Base-by-base conservation (phyloP, 169 alveolate genomes). In the Eimeria falciformis region DNA sequence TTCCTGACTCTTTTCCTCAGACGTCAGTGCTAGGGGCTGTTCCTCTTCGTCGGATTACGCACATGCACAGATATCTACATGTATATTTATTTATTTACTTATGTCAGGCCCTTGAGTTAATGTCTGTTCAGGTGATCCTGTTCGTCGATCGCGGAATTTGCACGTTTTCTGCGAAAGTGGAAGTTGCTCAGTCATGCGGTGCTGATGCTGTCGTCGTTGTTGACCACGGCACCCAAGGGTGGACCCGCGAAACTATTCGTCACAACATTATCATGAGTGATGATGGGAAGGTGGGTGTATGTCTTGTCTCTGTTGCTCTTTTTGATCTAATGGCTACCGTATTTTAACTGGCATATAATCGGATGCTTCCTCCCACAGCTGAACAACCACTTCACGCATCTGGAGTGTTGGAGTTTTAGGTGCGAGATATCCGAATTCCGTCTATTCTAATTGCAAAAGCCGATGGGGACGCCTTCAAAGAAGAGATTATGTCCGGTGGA, bases 191-290 rank as follows among this genome's bases (percentile, higher is more conserved):
- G 82, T 23, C 40, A 53, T 84, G 86, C 29, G 94, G 94, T 29
- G 94, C 94, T 23, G 88, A 77, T 17, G 94, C 94, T 17, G 91
- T 69, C 9, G 88, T 91, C 6, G 85, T 91, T 14, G 94, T 91
- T 21, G 94, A 91, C n/a, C 92, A 78, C 14, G 86, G 92, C 78
- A 50, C 69, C 37, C 69, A 79, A 18, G 91, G 65, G 58, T 89
- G 93, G 93, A 73, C 82, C 27, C 93, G 93, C n/a, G 71, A 62
- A 21, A 50, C 58, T 82, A 91, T 91, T 66, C 91, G 89, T 68
- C 83, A 69, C 83, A 79, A 69, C 69, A 87, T 91, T 9, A 79
- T 91, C 27, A 87, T 87, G 92, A 73, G 88, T 53, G 92, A 91
- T 27, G 94, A 91, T 25, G 94, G 92, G n/a, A 73, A 87, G 50